Evolutionary conservation across 768 basidiomycete genomes (phyloP), one percentile per base, ranked within the genome.

Genomic region (Lepiota subincarnata): DNA sequence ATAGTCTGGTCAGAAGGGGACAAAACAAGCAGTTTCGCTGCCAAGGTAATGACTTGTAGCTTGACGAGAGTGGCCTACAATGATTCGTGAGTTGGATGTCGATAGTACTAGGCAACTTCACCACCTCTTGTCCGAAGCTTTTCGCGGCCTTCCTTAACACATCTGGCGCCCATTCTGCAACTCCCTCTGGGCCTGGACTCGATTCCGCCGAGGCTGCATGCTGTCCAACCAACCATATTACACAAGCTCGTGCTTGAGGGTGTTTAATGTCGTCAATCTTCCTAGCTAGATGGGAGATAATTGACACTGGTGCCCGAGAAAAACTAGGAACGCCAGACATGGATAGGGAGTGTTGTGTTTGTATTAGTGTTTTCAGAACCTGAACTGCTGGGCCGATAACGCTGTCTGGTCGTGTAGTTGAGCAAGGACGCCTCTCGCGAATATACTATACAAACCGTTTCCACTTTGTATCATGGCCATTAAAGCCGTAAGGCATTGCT

Each of bases 171-270:
- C 90, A 95, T 26, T 78, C 75, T 4, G 74, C 83, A 6, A 93
- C 68, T 13, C 84, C 84, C 47, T 82, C 79, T 1, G 80, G 73
- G 1, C 73, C 67, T 14, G 68, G 58, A 37, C 60, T 55, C 20
- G 60, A 63, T 37, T 69, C 70, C 14, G 66, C 62, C 5, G 68
- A 66, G 12, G 76, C 76, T 14, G 88, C 81, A 64, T 92, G 92
- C 66, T 97, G 92, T 0, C 96, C 95, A 0, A 93, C 92, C 0
- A 98, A 80, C 93, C 96, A 97, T 20, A 92, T 71, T 1, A 98
- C 84, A 59, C 89, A 93, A 0, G 95, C 92, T 26, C 91, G 74
- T 1, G 95, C 93, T 61, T 84, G 80, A 1, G 85, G 74, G 60
- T 94, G 90, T 6, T 73, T 79, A 47, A 98, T 89, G 48, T 84